Conservation (phyloP, 1,284 basidiomycete genomes). For the Austroboletus niveus region DNA sequence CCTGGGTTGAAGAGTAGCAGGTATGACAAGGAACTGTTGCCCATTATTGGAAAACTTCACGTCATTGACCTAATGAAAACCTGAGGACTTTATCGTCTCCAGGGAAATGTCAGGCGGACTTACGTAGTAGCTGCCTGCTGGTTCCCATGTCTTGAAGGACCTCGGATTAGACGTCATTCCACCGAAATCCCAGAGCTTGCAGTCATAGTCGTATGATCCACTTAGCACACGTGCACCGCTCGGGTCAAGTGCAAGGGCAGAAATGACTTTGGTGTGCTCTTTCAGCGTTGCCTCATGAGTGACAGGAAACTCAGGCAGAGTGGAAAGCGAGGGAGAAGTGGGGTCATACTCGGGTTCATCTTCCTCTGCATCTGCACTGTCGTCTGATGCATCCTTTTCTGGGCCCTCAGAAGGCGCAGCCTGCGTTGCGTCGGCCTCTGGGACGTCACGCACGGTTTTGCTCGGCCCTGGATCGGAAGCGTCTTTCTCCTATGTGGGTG, state of each 20-base stretch:
- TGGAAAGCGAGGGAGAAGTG: constrained; percentile 29
- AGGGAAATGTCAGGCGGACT: constrained; percentile 31
- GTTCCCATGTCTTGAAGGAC: constrained; percentile 96
- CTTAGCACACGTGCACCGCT: constrained; percentile 90
- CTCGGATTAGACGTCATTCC: constrained; percentile 90
- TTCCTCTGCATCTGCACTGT: constrained; percentile 34
- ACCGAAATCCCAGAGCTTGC: constrained; percentile 99
- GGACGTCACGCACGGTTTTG: constrained; percentile 1
- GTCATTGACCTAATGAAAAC: constrained; percentile 71
- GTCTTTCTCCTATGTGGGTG: constrained; percentile 10
- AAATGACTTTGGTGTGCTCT: constrained; percentile 93
- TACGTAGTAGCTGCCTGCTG: constrained; percentile 90
- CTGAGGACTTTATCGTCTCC: constrained; percentile 3
- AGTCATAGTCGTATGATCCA: constrained; percentile 95
- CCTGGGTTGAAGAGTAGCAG: constrained; percentile 85
- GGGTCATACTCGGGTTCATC: constrained; percentile 66
- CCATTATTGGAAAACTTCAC: constrained; percentile 86
- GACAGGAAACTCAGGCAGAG: constrained; percentile 68
- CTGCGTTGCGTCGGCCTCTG: constrained; percentile 7
- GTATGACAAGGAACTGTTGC: constrained; percentile 81
- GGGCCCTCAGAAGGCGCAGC: constrained; percentile 16
- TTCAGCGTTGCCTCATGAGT: constrained; percentile 89
- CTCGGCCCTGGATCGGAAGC: constrained; percentile 18
- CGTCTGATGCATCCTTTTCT: constrained; percentile 32
- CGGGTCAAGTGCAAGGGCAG: constrained; percentile 88